Percentiles rank a stretch among this genome's conserved stretches.
Evolutionary conservation across 306 rosid genomes (phyloP).

Genomic region (Quillaja saponaria): DNA sequence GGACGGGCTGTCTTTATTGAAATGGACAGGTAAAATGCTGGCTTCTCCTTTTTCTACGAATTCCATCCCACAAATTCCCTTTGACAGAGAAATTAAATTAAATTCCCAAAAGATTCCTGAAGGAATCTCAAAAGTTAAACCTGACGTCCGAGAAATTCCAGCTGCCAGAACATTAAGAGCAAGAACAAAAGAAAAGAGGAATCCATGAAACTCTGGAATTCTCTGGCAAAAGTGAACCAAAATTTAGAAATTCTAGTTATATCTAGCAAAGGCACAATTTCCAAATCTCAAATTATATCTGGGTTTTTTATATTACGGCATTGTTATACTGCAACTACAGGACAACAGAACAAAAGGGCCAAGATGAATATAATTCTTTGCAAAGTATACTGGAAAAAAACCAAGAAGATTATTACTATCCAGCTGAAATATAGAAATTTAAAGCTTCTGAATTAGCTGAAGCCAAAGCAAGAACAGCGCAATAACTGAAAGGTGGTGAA

Average conservation of each 20-base stretch:
- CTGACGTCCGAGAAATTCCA: conserved; percentile 19
- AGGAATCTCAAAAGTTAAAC: conserved; percentile 41
- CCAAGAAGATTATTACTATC: conserved; percentile 29
- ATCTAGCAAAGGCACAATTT: background rate
- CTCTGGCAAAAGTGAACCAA: background rate
- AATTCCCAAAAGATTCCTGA: conserved; percentile 65
- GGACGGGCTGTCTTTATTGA: conserved; percentile 55
- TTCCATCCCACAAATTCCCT: conserved; percentile 38
- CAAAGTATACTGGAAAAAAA: conserved; percentile 37
- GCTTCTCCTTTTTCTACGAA: conserved; percentile 34
- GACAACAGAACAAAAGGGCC: conserved; percentile 30
- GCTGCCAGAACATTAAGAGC: conserved; percentile 25
- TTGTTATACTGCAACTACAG: conserved; percentile 24
- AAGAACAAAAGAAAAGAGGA: background rate
- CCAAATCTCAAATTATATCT: conserved; percentile 9
- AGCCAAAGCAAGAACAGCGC: conserved; percentile 29
- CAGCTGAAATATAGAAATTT: conserved; percentile 21
- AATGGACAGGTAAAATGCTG: conserved; percentile 46
- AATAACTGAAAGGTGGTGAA: conserved; percentile 30
- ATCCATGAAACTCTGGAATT: background rate
- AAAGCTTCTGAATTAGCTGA: conserved; percentile 28
- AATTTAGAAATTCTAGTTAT: conserved; percentile 20
- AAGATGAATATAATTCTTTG: conserved; percentile 32
- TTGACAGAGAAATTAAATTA: conserved; percentile 31
- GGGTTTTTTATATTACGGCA: background rate